Evolutionary conservation across 1,139 yeast genomes (phyloP).

Genomic region (Entelexis paramagnoliae): DNA sequence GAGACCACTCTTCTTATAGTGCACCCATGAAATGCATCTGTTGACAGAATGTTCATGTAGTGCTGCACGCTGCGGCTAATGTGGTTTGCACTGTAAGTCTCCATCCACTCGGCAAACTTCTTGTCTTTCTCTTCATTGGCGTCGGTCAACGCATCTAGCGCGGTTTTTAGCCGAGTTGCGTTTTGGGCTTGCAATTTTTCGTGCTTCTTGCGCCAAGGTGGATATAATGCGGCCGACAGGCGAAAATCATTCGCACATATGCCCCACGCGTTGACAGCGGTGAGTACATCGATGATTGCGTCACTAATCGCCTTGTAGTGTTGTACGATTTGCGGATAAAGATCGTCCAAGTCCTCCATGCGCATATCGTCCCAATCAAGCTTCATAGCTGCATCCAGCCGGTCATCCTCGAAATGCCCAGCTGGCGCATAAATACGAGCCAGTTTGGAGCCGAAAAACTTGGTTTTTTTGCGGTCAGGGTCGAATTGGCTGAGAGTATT

Average conservation of each 20-base stretch:
- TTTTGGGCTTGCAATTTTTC: background rate
- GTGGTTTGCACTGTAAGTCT: background rate
- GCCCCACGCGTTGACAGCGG: slow-evolving; percentile 4
- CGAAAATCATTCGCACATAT: background rate
- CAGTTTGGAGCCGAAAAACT: slow-evolving; percentile 2
- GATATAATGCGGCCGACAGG: background rate
- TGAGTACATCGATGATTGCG: background rate
- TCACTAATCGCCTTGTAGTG: slow-evolving; percentile 1
- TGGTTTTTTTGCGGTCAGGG: too few relatives aligned
- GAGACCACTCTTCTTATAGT: background rate
- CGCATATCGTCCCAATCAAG: background rate
- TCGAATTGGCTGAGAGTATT: background rate
- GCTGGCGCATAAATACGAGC: slow-evolving; percentile 5
- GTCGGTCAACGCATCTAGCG: background rate
- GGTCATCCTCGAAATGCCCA: slow-evolving; percentile 8
- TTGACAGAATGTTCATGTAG: background rate
- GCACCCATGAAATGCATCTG: slow-evolving; percentile 11
- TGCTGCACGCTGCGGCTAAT: slow-evolving; percentile 2
- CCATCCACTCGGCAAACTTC: background rate
- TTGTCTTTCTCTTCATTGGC: background rate
- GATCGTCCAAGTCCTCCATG: slow-evolving; percentile 6
- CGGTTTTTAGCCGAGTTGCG: background rate
- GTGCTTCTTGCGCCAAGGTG: background rate
- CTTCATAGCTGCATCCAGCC: background rate
- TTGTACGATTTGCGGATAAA: background rate